phyloP scores from a whole-genome alignment of 2,329 filamentous ascomycete species.

The Apiospora rasikravindrae region DNA sequence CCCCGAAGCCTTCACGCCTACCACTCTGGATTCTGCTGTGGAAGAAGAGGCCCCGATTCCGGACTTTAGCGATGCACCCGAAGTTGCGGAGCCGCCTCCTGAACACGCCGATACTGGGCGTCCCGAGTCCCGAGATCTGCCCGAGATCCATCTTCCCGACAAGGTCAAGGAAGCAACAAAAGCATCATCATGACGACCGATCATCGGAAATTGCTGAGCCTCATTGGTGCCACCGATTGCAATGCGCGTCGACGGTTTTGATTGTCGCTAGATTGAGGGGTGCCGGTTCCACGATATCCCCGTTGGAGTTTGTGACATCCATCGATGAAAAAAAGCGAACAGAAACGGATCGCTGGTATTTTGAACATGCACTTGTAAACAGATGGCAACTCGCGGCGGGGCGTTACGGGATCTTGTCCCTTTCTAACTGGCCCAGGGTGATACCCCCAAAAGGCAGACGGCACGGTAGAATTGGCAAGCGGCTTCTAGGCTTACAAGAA shows the following conservation, averaged over 20 bases:
- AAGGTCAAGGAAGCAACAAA: neutral
- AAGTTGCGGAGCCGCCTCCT: conserved; percentile 26
- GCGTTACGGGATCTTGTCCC: neutral
- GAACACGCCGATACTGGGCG: neutral
- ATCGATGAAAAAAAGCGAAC: too few species aligned
- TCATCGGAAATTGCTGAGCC: neutral
- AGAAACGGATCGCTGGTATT: neutral
- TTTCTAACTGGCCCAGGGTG: neutral
- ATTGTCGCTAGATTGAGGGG: neutral
- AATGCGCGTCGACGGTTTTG: neutral
- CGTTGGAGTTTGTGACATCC: neutral
- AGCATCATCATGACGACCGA: neutral
- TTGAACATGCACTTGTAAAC: conserved; percentile 5
- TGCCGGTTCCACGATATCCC: neutral
- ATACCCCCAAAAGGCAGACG: neutral
- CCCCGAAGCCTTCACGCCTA: conserved; percentile 45
- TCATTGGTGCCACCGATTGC: neutral
- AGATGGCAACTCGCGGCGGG: neutral
- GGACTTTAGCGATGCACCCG: conserved; percentile 41
- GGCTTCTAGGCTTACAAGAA: neutral
- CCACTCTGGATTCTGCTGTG: conserved; percentile 55
- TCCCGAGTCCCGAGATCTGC: neutral
- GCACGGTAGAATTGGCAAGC: neutral
- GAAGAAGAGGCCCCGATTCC: conserved; percentile 54
- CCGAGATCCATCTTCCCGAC: neutral